Base-by-base conservation (phyloP, 1,139 yeast species). In the Geotrichum candidum region DNA sequence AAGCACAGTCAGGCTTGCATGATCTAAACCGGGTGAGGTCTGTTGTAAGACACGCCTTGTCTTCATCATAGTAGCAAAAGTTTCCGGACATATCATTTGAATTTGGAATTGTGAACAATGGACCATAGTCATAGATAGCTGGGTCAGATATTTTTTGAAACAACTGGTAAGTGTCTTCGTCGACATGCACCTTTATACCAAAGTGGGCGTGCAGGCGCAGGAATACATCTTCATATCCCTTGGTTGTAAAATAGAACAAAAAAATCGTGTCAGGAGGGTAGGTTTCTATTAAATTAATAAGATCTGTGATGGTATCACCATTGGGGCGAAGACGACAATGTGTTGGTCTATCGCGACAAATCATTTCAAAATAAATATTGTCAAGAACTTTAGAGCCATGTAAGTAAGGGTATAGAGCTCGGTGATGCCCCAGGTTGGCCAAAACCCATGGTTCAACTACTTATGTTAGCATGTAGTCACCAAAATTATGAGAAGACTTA, bases 201-300 rank as follows among this genome's bases (percentile, higher is more conserved):
- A 79, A 73, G 6, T 71, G 65, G 1, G 72, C 68, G 0, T 77
- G 74, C 1, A 83, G 68, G 10, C 76, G 76, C 1, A 78, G 71
- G 82, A 86, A 82, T 0, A 79, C 80, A 64, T 82, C 84, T 67
- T 85, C 89, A 64, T 83, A 84, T 0, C 89, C 88, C 1, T 80
- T 70, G 0, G 78, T 77, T 35, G 57, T 41, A 61, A 82, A 84
- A 6, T 70, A 66, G 61, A 83, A 79, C 57, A 68, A 73, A 61
- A 83, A 81, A 7, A 69, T 73, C 2, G 84, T 71, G 22, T 78
- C 78, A 0, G 72, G 69, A 0, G 88, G 86, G 66, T 84, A 85
- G 38, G 69, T 61, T 25, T 69, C 69, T 18, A 85, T 64, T 5
- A 78, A 64, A 15, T 72, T 69, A 0, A 78, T 68, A 3, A 78